Evolutionary conservation across 2,329 filamentous ascomycete genomes (phyloP), one percentile per base, ranked within the genome.

Genomic region (Phaeosphaeria sp.): DNA sequence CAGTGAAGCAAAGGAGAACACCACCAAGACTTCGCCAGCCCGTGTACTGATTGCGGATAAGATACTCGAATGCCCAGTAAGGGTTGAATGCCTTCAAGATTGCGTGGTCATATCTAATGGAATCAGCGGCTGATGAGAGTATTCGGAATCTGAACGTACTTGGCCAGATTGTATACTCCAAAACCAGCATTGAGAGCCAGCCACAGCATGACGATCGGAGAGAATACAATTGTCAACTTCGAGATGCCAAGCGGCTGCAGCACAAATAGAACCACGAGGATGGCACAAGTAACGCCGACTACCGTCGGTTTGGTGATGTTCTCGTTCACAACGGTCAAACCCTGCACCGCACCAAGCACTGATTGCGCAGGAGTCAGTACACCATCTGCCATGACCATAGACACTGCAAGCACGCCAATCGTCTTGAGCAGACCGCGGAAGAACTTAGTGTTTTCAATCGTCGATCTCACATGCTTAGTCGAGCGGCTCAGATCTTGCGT

Each of bases 1-100:
- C 90, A 1, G 90, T 93, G 67, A 93, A 93, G 2, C 88, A 85
- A 10, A 93, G 83, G 1, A 93, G 75, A 20, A 93, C 85, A 4
- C 90, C 90, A n/a, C 88, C 89, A 1, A 91, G 80, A 57, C 83
- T 85, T 56, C 80, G 81, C 88, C 89, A 91, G 0, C 86, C 88
- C 5, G 84, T 79, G 3, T 83, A 80, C 52, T 82, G 81, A 66
- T 89, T 87, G 15, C 85, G 81, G 20, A 84, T 73, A 41, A 91
- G 81, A 69, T 87, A 91, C 3, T 80, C 71, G 55, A 88, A 85
- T 2, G 87, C 87, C 57, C 83, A 89, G 60, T 83, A 84, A 0
- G 80, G 80, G 33, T 78, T 79, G 70, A 86, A 86, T 0, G 83
- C 84, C 56, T 82, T 82, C 25, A 85, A 72, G 0, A 86, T 81